Evolutionary conservation across 164 flowering plant genomes (phyloP).

Genomic region (grape (Vitis vinifera)): DNA sequence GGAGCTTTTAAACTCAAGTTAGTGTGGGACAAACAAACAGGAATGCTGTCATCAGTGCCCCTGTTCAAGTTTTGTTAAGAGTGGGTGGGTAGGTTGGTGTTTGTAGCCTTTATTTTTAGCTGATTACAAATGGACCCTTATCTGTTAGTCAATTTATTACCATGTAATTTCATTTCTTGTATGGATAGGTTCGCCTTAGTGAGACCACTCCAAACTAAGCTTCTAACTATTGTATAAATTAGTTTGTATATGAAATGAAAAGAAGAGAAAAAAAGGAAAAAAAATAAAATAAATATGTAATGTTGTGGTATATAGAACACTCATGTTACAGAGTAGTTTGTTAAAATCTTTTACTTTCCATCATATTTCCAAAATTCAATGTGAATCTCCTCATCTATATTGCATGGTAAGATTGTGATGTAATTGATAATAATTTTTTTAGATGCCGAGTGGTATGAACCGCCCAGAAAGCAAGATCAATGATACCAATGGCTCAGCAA

Average conservation of each 20-base stretch:
- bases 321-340: too few relatives aligned
- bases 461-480: too few relatives aligned
- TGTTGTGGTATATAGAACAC: too few relatives aligned
- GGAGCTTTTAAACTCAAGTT: neutral
- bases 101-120: conserved; percentile 3
- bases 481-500: too few relatives aligned
- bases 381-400: too few relatives aligned
- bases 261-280: neutral
- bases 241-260: conserved; percentile 15
- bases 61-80: neutral
- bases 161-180: neutral
- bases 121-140: neutral
- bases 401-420: too few relatives aligned
- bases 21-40: neutral
- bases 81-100: neutral
- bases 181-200: neutral
- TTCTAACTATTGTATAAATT: conserved; percentile 7
- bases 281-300: too few relatives aligned
- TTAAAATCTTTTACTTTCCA: too few relatives aligned
- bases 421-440: too few relatives aligned
- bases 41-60: neutral
- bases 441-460: too few relatives aligned
- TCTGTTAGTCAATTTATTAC: neutral
- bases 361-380: too few relatives aligned
- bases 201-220: conserved; percentile 4